phyloP scores from a whole-genome alignment of 768 basidiomycete genomes.

The Rhizopogon salebrosus region DNA sequence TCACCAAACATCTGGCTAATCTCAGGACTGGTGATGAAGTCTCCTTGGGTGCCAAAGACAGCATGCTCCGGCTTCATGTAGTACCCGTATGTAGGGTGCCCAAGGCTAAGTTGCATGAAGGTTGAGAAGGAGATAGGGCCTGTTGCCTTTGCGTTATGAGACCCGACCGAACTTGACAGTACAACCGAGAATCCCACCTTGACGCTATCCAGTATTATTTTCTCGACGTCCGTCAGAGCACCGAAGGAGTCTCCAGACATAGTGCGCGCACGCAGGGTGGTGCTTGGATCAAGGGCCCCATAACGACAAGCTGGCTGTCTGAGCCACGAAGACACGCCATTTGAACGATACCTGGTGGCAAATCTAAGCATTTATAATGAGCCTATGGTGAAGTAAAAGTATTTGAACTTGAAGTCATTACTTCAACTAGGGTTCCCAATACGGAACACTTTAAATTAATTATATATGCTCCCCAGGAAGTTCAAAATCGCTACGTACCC shows the following conservation, averaged over 20 bases:
- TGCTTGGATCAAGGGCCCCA: not conserved
- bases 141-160: conserved; percentile 49
- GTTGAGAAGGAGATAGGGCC: conserved; percentile 85
- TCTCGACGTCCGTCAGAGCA: conserved; percentile 46
- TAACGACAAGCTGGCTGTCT: conserved; percentile 3
- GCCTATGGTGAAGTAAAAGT: too few species aligned
- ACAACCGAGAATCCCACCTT: conserved; percentile 40
- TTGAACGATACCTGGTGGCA: not conserved
- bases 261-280: not conserved
- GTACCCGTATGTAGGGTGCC: conserved; percentile 89
- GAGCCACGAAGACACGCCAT: conserved; percentile 2
- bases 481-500: too few species aligned
- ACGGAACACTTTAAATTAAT: not conserved
- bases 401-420: too few species aligned
- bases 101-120: conserved; percentile 89
- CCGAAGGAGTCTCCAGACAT: conserved; percentile 4
- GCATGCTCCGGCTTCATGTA: conserved; percentile 72
- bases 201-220: conserved; percentile 64
- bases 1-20: conserved; percentile 97
- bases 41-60: conserved; percentile 83
- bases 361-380: conserved; percentile 7
- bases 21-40: conserved; percentile 96
- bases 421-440: not conserved
- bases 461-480: too few species aligned
- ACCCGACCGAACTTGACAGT: not conserved